Evolutionary conservation across 192 early-diverging fungal species (phyloP).

Genomic region (Linnemannia zychae): DNA sequence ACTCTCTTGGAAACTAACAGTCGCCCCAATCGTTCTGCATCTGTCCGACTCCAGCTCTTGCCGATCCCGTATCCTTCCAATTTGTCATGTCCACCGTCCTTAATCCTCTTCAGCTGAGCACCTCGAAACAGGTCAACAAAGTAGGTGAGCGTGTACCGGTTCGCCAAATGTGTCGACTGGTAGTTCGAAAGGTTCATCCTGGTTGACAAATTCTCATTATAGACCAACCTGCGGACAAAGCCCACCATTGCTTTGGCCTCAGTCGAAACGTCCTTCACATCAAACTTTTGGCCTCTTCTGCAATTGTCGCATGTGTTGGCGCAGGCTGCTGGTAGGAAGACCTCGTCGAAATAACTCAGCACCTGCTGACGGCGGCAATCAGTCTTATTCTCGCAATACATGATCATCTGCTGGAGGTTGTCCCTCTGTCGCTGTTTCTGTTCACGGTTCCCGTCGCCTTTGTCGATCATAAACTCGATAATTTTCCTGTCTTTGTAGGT

Average conservation of each 20-base stretch:
- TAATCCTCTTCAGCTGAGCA: conserved; percentile 66
- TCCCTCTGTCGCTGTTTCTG: conserved; percentile 85
- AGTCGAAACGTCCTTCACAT: conserved; percentile 47
- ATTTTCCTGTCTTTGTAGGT: conserved; percentile 78
- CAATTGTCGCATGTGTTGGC: conserved; percentile 93
- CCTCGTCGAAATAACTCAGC: conserved; percentile 92
- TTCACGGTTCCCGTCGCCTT: conserved; percentile 82
- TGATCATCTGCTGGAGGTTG: conserved; percentile 75
- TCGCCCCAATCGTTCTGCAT: conserved; percentile 81
- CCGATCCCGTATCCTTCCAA: conserved; percentile 71
- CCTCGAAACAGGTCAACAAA: conserved; percentile 85
- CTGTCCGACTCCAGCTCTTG: conserved; percentile 63
- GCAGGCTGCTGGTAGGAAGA: conserved; percentile 75
- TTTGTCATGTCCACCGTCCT: conserved; percentile 62
- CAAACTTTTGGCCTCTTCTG: conserved; percentile 26
- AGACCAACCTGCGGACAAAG: conserved; percentile 40
- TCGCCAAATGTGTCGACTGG: background rate
- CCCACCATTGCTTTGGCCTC: conserved; percentile 43
- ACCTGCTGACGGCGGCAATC: conserved; percentile 93
- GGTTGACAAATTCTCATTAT: conserved; percentile 26
- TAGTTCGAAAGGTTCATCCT: conserved; percentile 47
- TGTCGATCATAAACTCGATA: conserved; percentile 84
- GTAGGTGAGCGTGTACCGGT: conserved; percentile 71
- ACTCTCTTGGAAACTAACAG: conserved; percentile 73
- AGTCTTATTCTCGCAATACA: conserved; percentile 88